Evolutionary conservation across 1,284 basidiomycete species (phyloP).

Genomic region (Fistulina hepatica): DNA sequence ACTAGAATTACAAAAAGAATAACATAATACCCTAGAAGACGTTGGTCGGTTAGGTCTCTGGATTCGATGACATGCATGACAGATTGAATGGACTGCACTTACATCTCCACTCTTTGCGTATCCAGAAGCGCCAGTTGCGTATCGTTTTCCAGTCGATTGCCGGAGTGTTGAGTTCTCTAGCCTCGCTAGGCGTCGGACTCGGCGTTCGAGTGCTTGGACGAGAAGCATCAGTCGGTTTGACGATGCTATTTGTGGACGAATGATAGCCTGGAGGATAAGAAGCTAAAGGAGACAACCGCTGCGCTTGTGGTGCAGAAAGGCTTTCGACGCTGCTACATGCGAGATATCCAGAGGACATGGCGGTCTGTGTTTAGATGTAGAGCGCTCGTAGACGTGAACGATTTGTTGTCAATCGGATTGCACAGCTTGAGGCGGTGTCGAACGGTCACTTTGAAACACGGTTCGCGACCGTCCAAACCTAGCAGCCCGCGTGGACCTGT

Average conservation of each 20-base stretch:
- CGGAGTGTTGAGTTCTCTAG: conserved; percentile 29
- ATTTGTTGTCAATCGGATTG: no score
- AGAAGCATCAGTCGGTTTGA: not conserved
- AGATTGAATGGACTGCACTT: no score
- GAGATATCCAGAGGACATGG: conserved; percentile 1
- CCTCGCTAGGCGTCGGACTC: conserved; percentile 52
- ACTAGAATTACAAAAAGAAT: conserved; percentile 29
- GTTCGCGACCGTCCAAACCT: no score
- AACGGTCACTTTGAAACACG: no score
- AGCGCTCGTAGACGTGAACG: no score
- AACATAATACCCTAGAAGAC: conserved; percentile 40
- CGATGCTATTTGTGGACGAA: not conserved
- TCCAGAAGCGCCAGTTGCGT: conserved; percentile 35
- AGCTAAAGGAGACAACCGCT: not conserved
- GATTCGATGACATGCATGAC: conserved; percentile 5
- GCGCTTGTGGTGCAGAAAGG: not conserved
- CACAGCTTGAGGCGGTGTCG: no score
- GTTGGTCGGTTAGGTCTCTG: not conserved
- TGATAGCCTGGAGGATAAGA: not conserved
- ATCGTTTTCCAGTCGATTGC: conserved; percentile 35
- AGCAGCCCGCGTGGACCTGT: no score
- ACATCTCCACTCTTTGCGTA: conserved; percentile 40
- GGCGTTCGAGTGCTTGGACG: conserved; percentile 32
- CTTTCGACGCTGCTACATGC: no score
- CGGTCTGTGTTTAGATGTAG: no score